Evolutionary conservation across 495 filamentous ascomycete species (phyloP), one percentile per base, ranked within the genome.

Genomic region (Neurospora sp.): DNA sequence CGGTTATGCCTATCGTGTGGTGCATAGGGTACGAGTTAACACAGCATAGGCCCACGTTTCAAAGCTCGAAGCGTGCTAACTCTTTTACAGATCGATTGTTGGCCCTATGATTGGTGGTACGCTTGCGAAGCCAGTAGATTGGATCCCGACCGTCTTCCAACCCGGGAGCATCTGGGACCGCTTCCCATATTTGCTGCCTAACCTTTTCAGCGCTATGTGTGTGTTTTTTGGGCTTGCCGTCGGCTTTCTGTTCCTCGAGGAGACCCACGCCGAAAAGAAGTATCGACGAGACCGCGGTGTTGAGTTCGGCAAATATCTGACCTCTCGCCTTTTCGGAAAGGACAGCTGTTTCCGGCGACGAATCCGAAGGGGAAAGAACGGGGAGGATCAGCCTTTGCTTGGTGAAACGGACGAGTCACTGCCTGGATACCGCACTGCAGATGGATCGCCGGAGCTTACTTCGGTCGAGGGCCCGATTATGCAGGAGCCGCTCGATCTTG

Each of bases 1-100:
- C 96, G 8, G 93, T 99, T 77, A 97, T 99, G 96, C 96, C 96
- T 2, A 92, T 97, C 76, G 91, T 98, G 38, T 99, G 96, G 96
- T 98, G 94, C 80, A 83, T 99, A 75, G 96, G 96, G 90, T 92
- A 81, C 78, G 86, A 80, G 12, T 38, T 35, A 12, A 39, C 41
- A 14, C 20, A 31, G 22, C 41, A 41, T 18, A n/a, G 35, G 22
- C 22, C 12, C n/a, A 65, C 8, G 61, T 31, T 31, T 31, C n/a
- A 40, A n/a, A 14, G 10, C 37, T 35, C 9, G 27, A 42, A 8
- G 12, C 8, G 48, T 69, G n/a, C 80, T 77, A 73, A 76, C 71
- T 20, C 16, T 14, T 31, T n/a, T 22, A 37, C 69, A 87, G 85
- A 16, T 88, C 87, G 48, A 96, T 98, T 75, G 85, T 98, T 73